phyloP scores from a whole-genome alignment of 2,329 filamentous ascomycete genomes.

The Scedosporium apiospermum region DNA sequence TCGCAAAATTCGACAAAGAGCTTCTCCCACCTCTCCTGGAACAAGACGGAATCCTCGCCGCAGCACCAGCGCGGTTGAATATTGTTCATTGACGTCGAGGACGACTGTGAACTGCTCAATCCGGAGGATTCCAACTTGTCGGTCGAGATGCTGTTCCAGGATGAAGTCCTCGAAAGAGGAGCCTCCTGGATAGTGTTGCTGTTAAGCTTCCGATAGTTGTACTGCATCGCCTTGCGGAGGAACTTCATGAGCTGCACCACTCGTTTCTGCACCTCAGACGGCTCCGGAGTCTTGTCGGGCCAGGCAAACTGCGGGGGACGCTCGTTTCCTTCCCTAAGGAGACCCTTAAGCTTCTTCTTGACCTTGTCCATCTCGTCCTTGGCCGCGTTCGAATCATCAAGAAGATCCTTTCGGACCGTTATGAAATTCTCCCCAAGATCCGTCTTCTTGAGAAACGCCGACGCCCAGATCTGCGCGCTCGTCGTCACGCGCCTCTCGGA shows the following conservation, averaged over 20 bases:
- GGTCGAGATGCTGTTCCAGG: slow-evolving; percentile 20
- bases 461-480: slow-evolving; percentile 92
- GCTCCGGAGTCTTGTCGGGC: slow-evolving; percentile 90
- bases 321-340: slow-evolving; percentile 85
- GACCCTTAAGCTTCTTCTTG: slow-evolving; percentile 95
- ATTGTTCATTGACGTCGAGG: slow-evolving; percentile 37
- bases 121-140: background rate
- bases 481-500: slow-evolving; percentile 91
- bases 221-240: slow-evolving; percentile 85
- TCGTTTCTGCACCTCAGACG: slow-evolving; percentile 81
- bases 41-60: slow-evolving; percentile 87
- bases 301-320: slow-evolving; percentile 96
- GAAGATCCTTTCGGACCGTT: slow-evolving; percentile 80
- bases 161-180: slow-evolving; percentile 32
- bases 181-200: slow-evolving; percentile 56
- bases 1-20: slow-evolving; percentile 95
- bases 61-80: slow-evolving; percentile 92
- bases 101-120: slow-evolving; percentile 24
- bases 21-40: slow-evolving; percentile 97
- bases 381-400: slow-evolving; percentile 95
- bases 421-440: slow-evolving; percentile 81
- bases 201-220: slow-evolving; percentile 79
- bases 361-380: slow-evolving; percentile 99
- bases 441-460: slow-evolving; percentile 78
- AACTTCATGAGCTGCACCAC: slow-evolving; percentile 98